Base-by-base conservation (phyloP, 768 basidiomycete species). In the Panellus pusillus region DNA sequence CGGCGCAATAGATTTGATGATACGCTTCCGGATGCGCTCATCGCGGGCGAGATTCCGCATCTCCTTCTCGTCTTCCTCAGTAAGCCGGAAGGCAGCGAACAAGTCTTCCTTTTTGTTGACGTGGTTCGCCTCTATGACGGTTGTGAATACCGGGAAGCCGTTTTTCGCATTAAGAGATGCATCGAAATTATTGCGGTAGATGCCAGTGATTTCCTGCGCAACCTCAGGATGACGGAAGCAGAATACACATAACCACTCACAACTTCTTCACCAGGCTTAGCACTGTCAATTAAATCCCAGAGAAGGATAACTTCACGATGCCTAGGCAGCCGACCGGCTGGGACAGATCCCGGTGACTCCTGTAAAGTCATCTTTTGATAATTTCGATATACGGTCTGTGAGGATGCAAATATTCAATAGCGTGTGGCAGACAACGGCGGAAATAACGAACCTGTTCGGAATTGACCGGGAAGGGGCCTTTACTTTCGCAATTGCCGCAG, bases 331-430 rank as follows among this genome's bases (percentile, higher is more conserved):
- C 97, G 93, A 70, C 97, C 97, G 17, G 97, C 94, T 50, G 97
- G 97, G 1, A 99, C 97, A 3, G 92, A 93, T 3, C 97, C 97
- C 11, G 97, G 97, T 7, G 93, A 95, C 68, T 99, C 97, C 67
- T 99, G 97, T 39, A 99, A 72, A 6, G 95, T 98, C 93, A 98
- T 91, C 71, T 93, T 96, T 70, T 99, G 97, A 68, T 97, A 98
- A 70, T 99, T 99, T 50, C 97, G 82, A 69, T 98, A 99, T 2
- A 99, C 86, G 1, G 97, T 99, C 92, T 98, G 56, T 3, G 53
- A 48, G 27, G 32, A 14, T 35, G 24, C 2, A 24, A 24, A 24
- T 35, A 35, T 35, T 35, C 32, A 35, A 14, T 8, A 51, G 19
- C 42, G 41, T 35, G 57, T n/a, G 41, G 48, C 15, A 40, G 18